phyloP scores from a whole-genome alignment of 768 basidiomycete species.

The Tylopilus sp. region DNA sequence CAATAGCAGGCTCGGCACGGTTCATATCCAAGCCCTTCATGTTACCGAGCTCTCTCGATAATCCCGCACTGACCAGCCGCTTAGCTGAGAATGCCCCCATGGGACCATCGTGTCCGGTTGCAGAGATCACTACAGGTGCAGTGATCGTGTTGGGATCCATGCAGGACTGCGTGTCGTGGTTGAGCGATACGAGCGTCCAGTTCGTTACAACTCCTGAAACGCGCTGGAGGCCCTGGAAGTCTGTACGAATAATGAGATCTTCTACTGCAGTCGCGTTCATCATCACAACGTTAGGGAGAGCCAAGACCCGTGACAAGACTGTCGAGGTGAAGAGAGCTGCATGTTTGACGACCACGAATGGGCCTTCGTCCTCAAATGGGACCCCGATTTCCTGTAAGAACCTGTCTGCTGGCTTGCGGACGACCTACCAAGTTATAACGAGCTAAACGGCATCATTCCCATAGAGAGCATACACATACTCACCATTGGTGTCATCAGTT shows the following conservation, averaged over 20 bases:
- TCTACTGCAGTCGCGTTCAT: slow-evolving; percentile 83
- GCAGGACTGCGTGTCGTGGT: slow-evolving; percentile 75
- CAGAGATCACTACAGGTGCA: slow-evolving; percentile 69
- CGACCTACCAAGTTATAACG: slow-evolving; percentile 43
- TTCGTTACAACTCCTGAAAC: slow-evolving; percentile 54
- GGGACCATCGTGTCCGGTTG: slow-evolving; percentile 74
- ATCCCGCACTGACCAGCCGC: slow-evolving; percentile 70
- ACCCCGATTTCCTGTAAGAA: slow-evolving; percentile 71
- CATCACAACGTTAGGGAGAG: slow-evolving; percentile 66
- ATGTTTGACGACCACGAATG: slow-evolving; percentile 78
- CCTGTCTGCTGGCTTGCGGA: slow-evolving; percentile 71
- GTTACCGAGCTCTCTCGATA: slow-evolving; percentile 70
- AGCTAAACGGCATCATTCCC: neutral
- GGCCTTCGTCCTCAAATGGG: slow-evolving; percentile 73
- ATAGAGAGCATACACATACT: neutral
- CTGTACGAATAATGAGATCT: slow-evolving; percentile 68
- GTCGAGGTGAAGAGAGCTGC: slow-evolving; percentile 81
- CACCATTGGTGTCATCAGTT: slow-evolving; percentile 79
- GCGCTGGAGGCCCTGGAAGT: slow-evolving; percentile 40
- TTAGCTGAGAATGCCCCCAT: slow-evolving; percentile 85
- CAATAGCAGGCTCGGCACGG: slow-evolving; percentile 78
- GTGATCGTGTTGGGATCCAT: slow-evolving; percentile 82
- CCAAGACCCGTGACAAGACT: slow-evolving; percentile 64
- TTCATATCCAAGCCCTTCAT: slow-evolving; percentile 83
- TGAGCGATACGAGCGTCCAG: slow-evolving; percentile 49